phyloP scores from a whole-genome alignment of 2,329 filamentous ascomycete genomes.

The Trichoderma sp. region DNA sequence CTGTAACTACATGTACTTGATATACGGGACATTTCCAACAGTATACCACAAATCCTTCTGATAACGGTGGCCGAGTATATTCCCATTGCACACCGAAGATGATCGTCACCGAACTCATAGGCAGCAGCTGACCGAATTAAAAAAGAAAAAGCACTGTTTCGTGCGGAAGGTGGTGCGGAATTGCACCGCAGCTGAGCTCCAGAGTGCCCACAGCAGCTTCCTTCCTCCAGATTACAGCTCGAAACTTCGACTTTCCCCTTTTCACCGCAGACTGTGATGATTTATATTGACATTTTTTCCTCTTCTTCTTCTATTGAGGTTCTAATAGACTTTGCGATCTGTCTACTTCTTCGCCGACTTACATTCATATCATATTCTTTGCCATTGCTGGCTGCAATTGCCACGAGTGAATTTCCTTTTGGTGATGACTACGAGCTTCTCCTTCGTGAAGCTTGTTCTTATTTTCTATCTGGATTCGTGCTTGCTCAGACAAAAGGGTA shows the following conservation, averaged over 20 bases:
- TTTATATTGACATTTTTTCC: background rate
- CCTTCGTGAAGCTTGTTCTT: background rate
- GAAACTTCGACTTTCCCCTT: background rate
- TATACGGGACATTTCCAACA: background rate
- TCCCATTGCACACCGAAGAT: background rate
- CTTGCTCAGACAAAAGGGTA: fast-evolving
- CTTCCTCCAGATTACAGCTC: background rate
- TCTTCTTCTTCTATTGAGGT: background rate
- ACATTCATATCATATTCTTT: background rate
- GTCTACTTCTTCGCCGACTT: background rate
- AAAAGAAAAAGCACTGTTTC: no score
- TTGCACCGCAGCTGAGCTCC: background rate
- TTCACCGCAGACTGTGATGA: background rate
- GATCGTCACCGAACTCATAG: background rate
- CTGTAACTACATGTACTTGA: background rate
- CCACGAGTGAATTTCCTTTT: background rate
- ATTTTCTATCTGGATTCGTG: fast-evolving
- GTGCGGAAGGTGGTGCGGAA: background rate
- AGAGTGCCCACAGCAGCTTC: background rate
- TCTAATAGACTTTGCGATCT: background rate
- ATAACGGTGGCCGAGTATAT: background rate
- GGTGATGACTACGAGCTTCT: background rate
- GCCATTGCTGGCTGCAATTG: background rate
- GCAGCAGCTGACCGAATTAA: no score
- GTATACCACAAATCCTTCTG: background rate